Evolutionary conservation across 805 yeast species (phyloP), one percentile per base, ranked within the genome.

Genomic region (Kregervanrija delftensis): DNA sequence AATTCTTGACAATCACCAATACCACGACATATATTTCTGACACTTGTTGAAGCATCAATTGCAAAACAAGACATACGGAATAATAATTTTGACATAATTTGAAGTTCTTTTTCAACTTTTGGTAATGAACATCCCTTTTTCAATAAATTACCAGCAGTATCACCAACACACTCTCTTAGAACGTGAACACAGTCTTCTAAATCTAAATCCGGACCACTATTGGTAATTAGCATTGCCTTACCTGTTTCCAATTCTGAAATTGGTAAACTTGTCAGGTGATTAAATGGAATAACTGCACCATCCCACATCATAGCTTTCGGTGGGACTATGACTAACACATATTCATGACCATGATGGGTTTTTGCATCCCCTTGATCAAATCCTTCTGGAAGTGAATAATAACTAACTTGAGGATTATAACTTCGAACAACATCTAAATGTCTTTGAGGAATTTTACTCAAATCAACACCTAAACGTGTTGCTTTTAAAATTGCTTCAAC

Each of bases 291-390:
- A 50, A 84, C 80, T 13, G 77, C 73, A 4, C 97, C 97, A 49
- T 85, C 89, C 98, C 98, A 91, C 40, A 86, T 78, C 63, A 90
- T 74, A 0, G 96, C 95, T 55, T 86, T 86, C 2, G 82, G 73
- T 0, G 96, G 89, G 54, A 86, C 81, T 4, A 90, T 63, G 0
- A 87, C 83, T 28, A 89, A 55, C 11, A 87, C 74, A 51, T 86
- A 87, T 0, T 88, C 86, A 28, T 4, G 49, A 28, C 12, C 35
- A 33, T n/a, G 36, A n/a, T 11, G 12, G 8, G 15, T 32, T 17
- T 33, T 31, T 37, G 12, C 37, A 41, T 54, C 56, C 33, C 51
- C 56, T 34, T 46, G 53, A 17, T 51, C 47, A 22, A 52, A 50
- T 15, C 47, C 40, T 16, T 38, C 36, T 48, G 17, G 14, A 35